Base-by-base conservation (phyloP, 352 stramenopile genomes). In the Phytophthora pinifolia region DNA sequence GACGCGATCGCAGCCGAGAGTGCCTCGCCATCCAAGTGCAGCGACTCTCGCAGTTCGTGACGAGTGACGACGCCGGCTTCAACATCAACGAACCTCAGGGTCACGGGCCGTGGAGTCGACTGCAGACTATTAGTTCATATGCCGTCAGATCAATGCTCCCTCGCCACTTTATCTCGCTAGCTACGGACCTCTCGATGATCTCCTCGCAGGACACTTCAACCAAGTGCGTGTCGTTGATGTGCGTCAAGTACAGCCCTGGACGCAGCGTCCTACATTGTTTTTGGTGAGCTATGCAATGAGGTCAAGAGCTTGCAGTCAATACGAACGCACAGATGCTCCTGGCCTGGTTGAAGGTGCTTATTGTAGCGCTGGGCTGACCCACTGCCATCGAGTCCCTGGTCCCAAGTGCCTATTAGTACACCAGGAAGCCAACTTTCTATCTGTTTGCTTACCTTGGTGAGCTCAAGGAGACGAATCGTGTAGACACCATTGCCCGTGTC, bases 401-500 rank as follows among this genome's bases (percentile, higher is more conserved):
- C 29, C n/a, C 7, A 18, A 35, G 17, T 39, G 9, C 17, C 18
- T n/a, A n/a, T n/a, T n/a, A n/a, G n/a, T n/a, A n/a, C n/a, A n/a
- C n/a, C n/a, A n/a, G n/a, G n/a, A n/a, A n/a, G n/a, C n/a, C n/a
- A n/a, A n/a, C n/a, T n/a, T n/a, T 27, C 22, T 27, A 33, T 43
- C 27, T 14, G 15, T 38, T 25, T 49, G 1, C 32, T 32, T 37
- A 73, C 79, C 65, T 84, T 84, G 44, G 65, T 89, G 49, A 94
- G 69, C 43, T 94, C 81, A 6, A 90, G 67, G 8, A 94, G 48
- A 17, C 83, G 79, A 34, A 94, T 88, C 15, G 65, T 90, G 59
- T 94, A 94, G 15, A 92, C 54, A n/a, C 83, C 83, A 46, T 94
- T 94, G 30, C 83, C 83, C 13, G 81, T 94, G 67, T 92, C 81